Percentiles rank a stretch among this genome's conserved stretches.
Evolutionary conservation across 1,139 yeast genomes (phyloP).

Genomic region (Geotrichum aggregatum): DNA sequence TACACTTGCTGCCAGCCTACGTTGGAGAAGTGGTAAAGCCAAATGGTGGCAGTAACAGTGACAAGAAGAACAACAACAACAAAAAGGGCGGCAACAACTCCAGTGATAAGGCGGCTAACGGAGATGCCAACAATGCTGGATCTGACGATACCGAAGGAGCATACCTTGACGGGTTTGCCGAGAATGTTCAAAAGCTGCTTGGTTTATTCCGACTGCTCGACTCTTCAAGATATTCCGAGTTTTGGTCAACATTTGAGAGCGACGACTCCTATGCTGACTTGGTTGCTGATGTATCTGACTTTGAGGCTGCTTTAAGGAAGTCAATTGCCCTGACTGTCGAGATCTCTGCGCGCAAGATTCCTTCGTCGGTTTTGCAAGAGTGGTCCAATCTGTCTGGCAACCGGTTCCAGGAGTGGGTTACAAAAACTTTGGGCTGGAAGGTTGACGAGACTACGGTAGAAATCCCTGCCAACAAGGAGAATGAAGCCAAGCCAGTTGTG

Average conservation of each 20-base stretch:
- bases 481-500: constrained; percentile 36
- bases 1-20: constrained; percentile 46
- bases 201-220: constrained; percentile 40
- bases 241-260: constrained; percentile 38
- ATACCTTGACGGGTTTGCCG: constrained; percentile 34
- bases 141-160: constrained; percentile 21
- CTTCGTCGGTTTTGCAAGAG: constrained; percentile 34
- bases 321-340: constrained; percentile 37
- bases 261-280: constrained; percentile 39
- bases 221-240: constrained; percentile 38
- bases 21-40: constrained; percentile 29
- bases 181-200: constrained; percentile 40
- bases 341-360: constrained; percentile 33
- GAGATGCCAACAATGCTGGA: background rate
- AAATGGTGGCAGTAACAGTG: background rate
- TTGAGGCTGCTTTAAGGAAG: constrained; percentile 36
- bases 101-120: background rate
- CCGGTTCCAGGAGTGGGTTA: constrained; percentile 37
- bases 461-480: constrained; percentile 35
- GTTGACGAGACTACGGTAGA: constrained; percentile 28
- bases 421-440: constrained; percentile 37
- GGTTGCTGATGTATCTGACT: constrained; percentile 38
- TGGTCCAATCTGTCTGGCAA: constrained; percentile 37
- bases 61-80: constrained; percentile 3
- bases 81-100: background rate